Percentiles rank a stretch among this genome's conserved stretches.
phyloP scores from a whole-genome alignment of 306 rosid genomes.

The Spatholobus suberectus region DNA sequence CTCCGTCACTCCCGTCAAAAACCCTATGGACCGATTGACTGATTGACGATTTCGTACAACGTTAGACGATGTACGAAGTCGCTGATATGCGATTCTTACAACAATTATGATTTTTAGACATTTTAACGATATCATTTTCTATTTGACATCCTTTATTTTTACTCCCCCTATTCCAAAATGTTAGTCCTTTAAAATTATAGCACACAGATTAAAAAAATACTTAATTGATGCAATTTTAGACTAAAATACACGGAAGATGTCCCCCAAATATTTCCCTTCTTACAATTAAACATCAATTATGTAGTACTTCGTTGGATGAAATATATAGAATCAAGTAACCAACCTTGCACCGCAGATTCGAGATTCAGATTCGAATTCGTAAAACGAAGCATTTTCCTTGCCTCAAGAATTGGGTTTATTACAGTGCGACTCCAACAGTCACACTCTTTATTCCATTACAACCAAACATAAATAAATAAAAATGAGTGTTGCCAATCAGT shows the following conservation, averaged over 20 bases:
- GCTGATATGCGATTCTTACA: not conserved
- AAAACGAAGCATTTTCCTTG: not conserved
- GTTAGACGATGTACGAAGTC: not conserved
- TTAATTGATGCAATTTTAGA: too few species aligned
- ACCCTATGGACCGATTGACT: not conserved
- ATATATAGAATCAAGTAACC: not conserved
- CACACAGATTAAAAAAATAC: too few species aligned
- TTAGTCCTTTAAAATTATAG: too few species aligned
- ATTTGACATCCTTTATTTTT: not conserved
- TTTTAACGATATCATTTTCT: not conserved
- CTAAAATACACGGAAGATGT: too few species aligned
- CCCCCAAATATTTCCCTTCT: not conserved
- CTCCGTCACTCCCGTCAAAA: not conserved
- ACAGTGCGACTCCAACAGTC: not conserved
- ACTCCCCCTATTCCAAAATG: too few species aligned
- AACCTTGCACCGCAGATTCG: not conserved
- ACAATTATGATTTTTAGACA: not conserved
- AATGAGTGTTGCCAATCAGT: too few species aligned
- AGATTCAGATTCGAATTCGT: not conserved
- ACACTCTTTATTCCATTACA: not conserved
- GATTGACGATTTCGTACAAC: not conserved
- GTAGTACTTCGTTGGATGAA: too few species aligned
- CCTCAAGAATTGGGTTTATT: not conserved
- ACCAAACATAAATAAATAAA: not conserved
- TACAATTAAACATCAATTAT: too few species aligned